phyloP scores from a whole-genome alignment of 352 stramenopile genomes.

The Pythium vanterpoolii region DNA sequence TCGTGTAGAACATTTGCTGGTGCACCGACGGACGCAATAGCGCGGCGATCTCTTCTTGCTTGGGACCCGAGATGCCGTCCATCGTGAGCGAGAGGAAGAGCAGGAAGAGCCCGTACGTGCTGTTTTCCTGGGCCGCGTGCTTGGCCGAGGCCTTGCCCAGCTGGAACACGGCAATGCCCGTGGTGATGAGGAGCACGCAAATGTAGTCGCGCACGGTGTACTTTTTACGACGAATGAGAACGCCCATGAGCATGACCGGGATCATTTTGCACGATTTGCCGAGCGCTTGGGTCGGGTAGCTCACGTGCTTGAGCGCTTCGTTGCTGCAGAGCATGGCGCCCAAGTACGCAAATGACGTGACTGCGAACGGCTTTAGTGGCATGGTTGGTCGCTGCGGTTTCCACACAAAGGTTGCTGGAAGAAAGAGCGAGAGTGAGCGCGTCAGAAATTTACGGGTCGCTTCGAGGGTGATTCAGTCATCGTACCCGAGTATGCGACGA shows the following conservation, averaged over 20 bases:
- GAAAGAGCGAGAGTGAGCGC: background rate
- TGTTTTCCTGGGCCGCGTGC: slow-evolving; percentile 83
- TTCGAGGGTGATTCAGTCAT: background rate
- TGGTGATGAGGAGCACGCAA: slow-evolving; percentile 88
- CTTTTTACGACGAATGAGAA: slow-evolving; percentile 90
- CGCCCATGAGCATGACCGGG: slow-evolving; percentile 94
- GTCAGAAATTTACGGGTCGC: background rate
- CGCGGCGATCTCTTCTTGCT: slow-evolving; percentile 91
- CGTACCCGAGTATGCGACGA: slow-evolving; percentile 74
- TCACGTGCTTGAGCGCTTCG: slow-evolving; percentile 93
- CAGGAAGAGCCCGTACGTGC: slow-evolving; percentile 83
- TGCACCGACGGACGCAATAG: slow-evolving; percentile 76
- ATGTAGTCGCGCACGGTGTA: slow-evolving; percentile 89
- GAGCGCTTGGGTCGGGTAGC: slow-evolving; percentile 97
- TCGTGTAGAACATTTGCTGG: slow-evolving; percentile 91
- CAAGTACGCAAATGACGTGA: slow-evolving; percentile 87
- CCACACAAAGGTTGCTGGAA: slow-evolving; percentile 76
- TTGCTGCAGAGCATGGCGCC: slow-evolving; percentile 91
- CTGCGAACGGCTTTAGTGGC: slow-evolving; percentile 79
- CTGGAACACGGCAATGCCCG: slow-evolving; percentile 89
- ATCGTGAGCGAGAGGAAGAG: slow-evolving; percentile 93
- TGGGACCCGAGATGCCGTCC: slow-evolving; percentile 94
- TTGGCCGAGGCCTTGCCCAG: slow-evolving; percentile 79
- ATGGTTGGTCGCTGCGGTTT: slow-evolving; percentile 63
- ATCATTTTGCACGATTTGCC: slow-evolving; percentile 99